Percentiles rank a stretch among this genome's conserved stretches.
phyloP scores from a whole-genome alignment of 2,329 filamentous ascomycete species.

The Diatrype stigma region DNA sequence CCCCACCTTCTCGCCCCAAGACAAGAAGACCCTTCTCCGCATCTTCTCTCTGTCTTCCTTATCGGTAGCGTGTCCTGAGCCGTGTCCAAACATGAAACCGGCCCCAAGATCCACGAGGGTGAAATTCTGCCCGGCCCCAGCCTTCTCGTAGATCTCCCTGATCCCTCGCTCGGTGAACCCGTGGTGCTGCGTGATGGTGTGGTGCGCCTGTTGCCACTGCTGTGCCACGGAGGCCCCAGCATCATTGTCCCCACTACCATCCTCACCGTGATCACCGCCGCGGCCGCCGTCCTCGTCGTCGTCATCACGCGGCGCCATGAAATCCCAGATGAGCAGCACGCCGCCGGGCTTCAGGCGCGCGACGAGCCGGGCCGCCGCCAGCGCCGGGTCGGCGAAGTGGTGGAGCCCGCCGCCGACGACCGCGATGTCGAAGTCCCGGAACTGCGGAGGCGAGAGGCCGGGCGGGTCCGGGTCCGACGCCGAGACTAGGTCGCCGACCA shows the following conservation, averaged over 20 bases:
- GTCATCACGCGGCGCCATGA: slow-evolving; percentile 49
- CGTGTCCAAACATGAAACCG: slow-evolving; percentile 39
- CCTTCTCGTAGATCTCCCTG: slow-evolving; percentile 56
- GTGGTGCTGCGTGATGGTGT: slow-evolving; percentile 59
- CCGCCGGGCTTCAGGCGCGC: slow-evolving; percentile 62
- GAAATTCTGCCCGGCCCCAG: slow-evolving; percentile 56
- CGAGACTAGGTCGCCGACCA: slow-evolving; percentile 54
- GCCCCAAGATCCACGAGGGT: slow-evolving; percentile 50
- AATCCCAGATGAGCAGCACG: slow-evolving; percentile 64
- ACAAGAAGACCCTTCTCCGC: slow-evolving; percentile 43
- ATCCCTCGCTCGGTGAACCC: slow-evolving; percentile 62
- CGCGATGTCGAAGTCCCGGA: slow-evolving; percentile 66
- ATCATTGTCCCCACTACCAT: background rate
- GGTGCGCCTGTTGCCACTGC: too few relatives aligned
- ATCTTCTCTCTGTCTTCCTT: slow-evolving; percentile 24
- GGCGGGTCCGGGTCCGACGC: slow-evolving; percentile 41
- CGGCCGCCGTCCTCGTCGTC: slow-evolving; percentile 7
- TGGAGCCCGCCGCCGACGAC: slow-evolving; percentile 61
- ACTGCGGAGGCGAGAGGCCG: slow-evolving; percentile 55
- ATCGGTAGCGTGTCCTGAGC: background rate
- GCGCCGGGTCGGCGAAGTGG: slow-evolving; percentile 61
- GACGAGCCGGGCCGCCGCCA: slow-evolving; percentile 55
- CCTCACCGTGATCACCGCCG: slow-evolving; percentile 7
- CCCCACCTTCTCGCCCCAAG: slow-evolving; percentile 38
- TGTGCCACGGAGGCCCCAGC: too few relatives aligned